phyloP scores from a whole-genome alignment of 208 protist genomes.

The Trypanosoma lewisi region DNA sequence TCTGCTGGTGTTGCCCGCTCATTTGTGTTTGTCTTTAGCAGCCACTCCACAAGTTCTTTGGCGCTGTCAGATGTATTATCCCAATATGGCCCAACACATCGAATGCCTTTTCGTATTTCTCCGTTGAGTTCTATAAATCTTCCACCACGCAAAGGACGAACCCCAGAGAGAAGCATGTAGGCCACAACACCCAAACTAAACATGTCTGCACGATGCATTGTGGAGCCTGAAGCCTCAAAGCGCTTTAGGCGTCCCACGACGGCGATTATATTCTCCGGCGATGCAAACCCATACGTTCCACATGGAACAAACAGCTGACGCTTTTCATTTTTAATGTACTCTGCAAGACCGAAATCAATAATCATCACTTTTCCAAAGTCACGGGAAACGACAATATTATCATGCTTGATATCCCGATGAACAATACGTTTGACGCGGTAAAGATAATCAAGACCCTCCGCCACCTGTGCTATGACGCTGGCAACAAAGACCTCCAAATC shows the following conservation, averaged over 20 bases:
- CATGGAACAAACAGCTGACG: constrained; percentile 31
- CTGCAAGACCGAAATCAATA: constrained; percentile 86
- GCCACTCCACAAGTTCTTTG: constrained; percentile 36
- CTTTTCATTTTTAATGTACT: constrained; percentile 35
- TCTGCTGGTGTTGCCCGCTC: constrained; percentile 33
- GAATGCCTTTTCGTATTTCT: constrained; percentile 41
- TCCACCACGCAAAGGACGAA: constrained; percentile 30
- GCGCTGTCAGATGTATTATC: constrained; percentile 37
- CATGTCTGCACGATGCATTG: constrained; percentile 65
- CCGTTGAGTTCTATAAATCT: constrained; percentile 36
- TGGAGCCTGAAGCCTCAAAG: constrained; percentile 37
- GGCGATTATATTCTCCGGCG: constrained; percentile 67
- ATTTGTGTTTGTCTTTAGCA: constrained; percentile 39
- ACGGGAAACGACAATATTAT: constrained; percentile 78
- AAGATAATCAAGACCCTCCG: constrained; percentile 64
- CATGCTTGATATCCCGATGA: constrained; percentile 85
- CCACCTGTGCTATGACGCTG: constrained; percentile 55
- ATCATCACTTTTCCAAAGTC: constrained; percentile 67
- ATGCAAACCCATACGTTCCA: constrained; percentile 61
- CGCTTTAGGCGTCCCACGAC: constrained; percentile 25
- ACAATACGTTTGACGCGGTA: constrained; percentile 58
- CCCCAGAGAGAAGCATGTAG: constrained; percentile 54
- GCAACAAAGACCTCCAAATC: constrained; percentile 57
- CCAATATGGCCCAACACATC: constrained; percentile 47
- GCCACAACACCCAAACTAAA: constrained; percentile 79